Conservation (phyloP, 179 eudicot genomes). For the Nepenthes alata region DNA sequence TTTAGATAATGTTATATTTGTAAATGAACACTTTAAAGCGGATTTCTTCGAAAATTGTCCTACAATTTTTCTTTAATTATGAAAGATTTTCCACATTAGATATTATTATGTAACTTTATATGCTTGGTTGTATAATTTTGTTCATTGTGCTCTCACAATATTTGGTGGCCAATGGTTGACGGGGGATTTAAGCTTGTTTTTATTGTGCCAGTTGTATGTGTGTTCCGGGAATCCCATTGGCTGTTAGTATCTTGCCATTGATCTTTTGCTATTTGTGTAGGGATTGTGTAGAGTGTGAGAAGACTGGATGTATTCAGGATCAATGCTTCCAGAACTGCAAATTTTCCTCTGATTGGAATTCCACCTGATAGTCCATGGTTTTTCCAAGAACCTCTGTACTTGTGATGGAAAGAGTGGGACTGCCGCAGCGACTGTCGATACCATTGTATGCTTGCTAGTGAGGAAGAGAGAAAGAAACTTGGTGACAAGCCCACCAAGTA, state of each 20-base stretch:
- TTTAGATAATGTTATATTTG: too few species aligned
- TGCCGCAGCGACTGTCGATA: constrained; percentile 68
- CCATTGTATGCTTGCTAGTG: constrained; percentile 61
- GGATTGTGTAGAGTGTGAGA: constrained; percentile 51
- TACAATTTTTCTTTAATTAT: too few species aligned
- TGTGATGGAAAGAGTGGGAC: constrained; percentile 56
- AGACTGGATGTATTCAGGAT: constrained; percentile 54
- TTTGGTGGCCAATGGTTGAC: too few species aligned
- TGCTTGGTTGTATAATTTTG: too few species aligned
- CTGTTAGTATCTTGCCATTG: not conserved
- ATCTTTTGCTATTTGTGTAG: constrained; percentile 16
- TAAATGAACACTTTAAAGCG: too few species aligned
- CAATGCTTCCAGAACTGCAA: constrained; percentile 52
- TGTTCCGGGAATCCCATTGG: too few species aligned
- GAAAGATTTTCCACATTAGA: too few species aligned
- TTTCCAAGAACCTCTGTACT: constrained; percentile 55
- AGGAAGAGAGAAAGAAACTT: constrained; percentile 36
- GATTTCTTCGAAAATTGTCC: too few species aligned
- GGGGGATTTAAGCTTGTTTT: too few species aligned
- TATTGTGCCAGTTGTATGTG: too few species aligned
- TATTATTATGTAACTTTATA: too few species aligned
- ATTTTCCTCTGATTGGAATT: constrained; percentile 21
- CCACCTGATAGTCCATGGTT: constrained; percentile 45
- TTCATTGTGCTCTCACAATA: too few species aligned
- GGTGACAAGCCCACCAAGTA: constrained; percentile 57